Percentiles rank a stretch among this genome's conserved stretches.
Evolutionary conservation across 2,329 filamentous ascomycete species (phyloP).

Genomic region (Microcera coccophila): DNA sequence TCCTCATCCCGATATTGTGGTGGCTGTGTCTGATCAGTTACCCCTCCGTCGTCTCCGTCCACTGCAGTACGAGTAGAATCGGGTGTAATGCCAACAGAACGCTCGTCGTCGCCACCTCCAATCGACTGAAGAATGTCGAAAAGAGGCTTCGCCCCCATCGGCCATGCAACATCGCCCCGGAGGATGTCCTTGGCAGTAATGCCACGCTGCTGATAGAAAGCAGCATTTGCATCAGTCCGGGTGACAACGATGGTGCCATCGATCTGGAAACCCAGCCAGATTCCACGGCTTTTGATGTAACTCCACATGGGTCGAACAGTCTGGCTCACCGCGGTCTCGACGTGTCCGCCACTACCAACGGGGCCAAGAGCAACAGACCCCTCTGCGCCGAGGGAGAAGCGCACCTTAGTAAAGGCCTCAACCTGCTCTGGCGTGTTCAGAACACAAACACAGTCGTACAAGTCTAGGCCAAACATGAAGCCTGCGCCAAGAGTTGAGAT

Average conservation of each 20-base stretch:
- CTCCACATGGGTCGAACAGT: slow-evolving; percentile 64
- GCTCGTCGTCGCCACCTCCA: slow-evolving; percentile 30
- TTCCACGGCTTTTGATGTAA: slow-evolving; percentile 75
- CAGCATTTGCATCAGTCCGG: slow-evolving; percentile 71
- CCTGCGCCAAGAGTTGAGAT: slow-evolving; percentile 67
- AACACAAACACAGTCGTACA: slow-evolving; percentile 73
- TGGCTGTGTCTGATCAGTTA: slow-evolving; percentile 17
- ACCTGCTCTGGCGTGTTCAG: slow-evolving; percentile 67
- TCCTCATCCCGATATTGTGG: slow-evolving; percentile 17
- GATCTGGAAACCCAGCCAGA: slow-evolving; percentile 76
- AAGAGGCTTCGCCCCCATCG: slow-evolving; percentile 35
- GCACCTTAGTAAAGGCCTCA: slow-evolving; percentile 62
- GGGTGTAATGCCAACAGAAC: no score
- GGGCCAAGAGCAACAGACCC: slow-evolving; percentile 61
- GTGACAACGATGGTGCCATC: slow-evolving; percentile 77
- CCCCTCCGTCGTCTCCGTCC: slow-evolving; percentile 23
- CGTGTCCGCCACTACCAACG: slow-evolving; percentile 58
- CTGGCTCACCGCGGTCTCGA: slow-evolving; percentile 38
- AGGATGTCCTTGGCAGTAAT: slow-evolving; percentile 37
- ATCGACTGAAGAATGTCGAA: slow-evolving; percentile 39
- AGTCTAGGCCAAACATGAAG: slow-evolving; percentile 68
- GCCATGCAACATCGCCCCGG: slow-evolving; percentile 38
- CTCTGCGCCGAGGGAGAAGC: slow-evolving; percentile 66
- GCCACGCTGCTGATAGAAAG: slow-evolving; percentile 64
- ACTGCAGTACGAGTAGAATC: slow-evolving; percentile 26